Base-by-base conservation (phyloP, 371 early-diverging fungal species). In the Mortierella sp. region DNA sequence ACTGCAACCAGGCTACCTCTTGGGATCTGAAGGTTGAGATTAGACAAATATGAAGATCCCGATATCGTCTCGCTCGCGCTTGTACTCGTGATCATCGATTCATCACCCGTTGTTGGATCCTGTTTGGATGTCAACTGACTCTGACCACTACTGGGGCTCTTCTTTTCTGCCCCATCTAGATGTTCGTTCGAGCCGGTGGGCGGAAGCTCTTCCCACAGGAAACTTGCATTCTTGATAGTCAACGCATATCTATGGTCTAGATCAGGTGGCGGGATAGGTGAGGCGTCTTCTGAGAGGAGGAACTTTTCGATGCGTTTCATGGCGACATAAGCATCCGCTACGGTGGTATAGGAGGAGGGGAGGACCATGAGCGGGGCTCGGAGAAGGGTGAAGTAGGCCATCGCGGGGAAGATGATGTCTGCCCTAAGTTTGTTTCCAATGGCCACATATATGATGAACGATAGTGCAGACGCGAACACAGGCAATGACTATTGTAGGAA, bases 311-410 rank as follows among this genome's bases (percentile, higher is more conserved):
- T 85, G 34, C 94, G 83, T 8, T 60, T 64, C 31, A 91, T 32
- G 3, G 90, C 89, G 9, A 94, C 88, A 12, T 75, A 76, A 48
- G 90, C 85, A 51, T 94, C 93, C 32, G 84, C 86, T 34, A 82
- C 72, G 23, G 75, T 71, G 14, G 86, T 80, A 11, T 93, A 80
- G 5, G 86, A 69, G 6, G 80, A 73, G 3, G 94, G 94, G 7
- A 93, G 63, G 60, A 92, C 84, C 83, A 90, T 88, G 56, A 94
- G 78, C 6, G 93, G 93, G 17, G 87, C 81, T 4, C 87, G 79
- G 4, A 81, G 57, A n/a, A 75, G 34, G 41, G 81, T 81, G 48
- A 83, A 84, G 39, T 79, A 64, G 15, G 86, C 75, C 4, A 86
- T 58, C 2, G 84, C 68, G 6, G 82, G 66, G 61, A 84, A 86